Evolutionary conservation across 2,329 filamentous ascomycete genomes (phyloP).

Genomic region (Penicillium nordicum): DNA sequence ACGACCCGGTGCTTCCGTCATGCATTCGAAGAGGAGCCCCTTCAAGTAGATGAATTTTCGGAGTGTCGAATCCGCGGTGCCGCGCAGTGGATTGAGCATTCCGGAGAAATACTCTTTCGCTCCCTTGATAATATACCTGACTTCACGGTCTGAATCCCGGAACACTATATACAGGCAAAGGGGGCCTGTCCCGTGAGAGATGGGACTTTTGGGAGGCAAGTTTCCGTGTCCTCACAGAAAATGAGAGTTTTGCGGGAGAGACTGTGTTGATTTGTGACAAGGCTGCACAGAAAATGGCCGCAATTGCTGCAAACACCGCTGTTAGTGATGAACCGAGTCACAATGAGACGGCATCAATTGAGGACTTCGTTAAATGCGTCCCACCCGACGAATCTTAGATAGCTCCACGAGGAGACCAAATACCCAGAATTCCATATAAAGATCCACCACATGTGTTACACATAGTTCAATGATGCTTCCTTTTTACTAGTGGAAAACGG

Average conservation of each 20-base stretch:
- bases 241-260: background rate
- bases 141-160: background rate
- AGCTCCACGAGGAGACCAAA: too few species aligned
- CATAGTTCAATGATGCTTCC: too few species aligned
- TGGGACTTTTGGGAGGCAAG: background rate
- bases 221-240: background rate
- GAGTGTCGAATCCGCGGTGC: background rate
- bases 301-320: background rate
- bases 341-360: too few species aligned
- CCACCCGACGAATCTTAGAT: too few species aligned
- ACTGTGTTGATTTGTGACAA: background rate
- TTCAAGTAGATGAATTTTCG: background rate
- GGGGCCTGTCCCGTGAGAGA: background rate
- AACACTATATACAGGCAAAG: background rate
- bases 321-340: background rate
- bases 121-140: background rate
- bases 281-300: background rate
- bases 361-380: too few species aligned
- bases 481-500: too few species aligned
- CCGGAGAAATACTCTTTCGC: background rate
- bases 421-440: too few species aligned
- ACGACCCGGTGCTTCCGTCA: background rate
- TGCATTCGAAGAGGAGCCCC: background rate
- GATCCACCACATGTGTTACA: too few species aligned
- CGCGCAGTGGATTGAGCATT: background rate